These are phyloP conservation scores for Rhodotorula mucilaginosa DNA, from an alignment of 1,284 basidiomycete genomes.

Conservation along the genomic window DNA sequence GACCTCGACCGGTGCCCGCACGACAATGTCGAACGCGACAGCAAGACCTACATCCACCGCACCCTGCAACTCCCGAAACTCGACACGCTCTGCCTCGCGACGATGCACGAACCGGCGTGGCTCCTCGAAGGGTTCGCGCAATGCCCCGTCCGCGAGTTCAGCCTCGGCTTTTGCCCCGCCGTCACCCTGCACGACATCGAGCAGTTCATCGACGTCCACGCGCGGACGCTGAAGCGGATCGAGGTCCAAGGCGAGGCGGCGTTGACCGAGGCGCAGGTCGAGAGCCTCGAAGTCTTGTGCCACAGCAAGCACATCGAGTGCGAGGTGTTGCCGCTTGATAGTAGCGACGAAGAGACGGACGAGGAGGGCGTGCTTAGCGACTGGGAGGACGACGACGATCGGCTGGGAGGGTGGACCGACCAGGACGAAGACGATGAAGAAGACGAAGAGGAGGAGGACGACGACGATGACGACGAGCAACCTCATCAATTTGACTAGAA, in stretches of 20 bases:
- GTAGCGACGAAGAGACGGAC: constrained; percentile 1
- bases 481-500: not conserved
- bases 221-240: constrained; percentile 17
- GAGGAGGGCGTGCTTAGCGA: constrained; percentile 7
- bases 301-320: constrained; percentile 29
- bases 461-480: not conserved
- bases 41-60: constrained; percentile 5
- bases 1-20: constrained; percentile 27
- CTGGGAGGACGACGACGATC: constrained; percentile 1
- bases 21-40: constrained; percentile 14
- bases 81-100: constrained; percentile 31
- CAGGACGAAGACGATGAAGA: constrained; percentile 16
- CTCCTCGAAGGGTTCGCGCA: constrained; percentile 22
- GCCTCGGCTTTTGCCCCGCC: constrained; percentile 30
- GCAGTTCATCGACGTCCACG: constrained; percentile 21
- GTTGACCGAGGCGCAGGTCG: constrained; percentile 29
- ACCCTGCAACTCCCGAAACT: constrained; percentile 24
- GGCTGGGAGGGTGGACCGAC: not conserved
- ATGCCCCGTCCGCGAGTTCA: constrained; percentile 16
- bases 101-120: constrained; percentile 19
- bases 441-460: not conserved
- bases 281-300: constrained; percentile 36
- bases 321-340: constrained; percentile 12
- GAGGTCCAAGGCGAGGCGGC: constrained; percentile 13
- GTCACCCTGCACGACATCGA: constrained; percentile 17